Conservation (phyloP, 345 rosid genomes). For the Citrus hindsii region DNA sequence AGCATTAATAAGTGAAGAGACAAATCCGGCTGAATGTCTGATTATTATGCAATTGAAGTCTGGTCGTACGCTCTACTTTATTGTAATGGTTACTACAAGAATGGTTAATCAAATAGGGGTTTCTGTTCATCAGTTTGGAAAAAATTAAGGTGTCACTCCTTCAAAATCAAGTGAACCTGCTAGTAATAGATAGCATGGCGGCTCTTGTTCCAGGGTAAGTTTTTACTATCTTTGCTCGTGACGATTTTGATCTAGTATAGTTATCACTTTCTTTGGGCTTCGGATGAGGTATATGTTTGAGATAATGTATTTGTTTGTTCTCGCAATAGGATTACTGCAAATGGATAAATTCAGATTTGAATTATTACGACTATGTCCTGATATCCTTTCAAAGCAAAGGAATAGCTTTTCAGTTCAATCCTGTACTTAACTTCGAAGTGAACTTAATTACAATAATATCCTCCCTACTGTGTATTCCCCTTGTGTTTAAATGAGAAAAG, state of each 20-base stretch:
- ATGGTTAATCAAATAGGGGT: neutral
- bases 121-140: conserved; percentile 49
- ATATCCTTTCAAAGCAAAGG: neutral
- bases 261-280: neutral
- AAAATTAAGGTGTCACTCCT: conserved; percentile 72
- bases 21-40: neutral
- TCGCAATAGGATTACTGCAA: neutral
- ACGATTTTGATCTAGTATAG: neutral
- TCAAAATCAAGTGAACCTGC: conserved; percentile 70
- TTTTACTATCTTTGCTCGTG: neutral
- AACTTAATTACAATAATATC: neutral
- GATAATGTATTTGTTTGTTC: neutral
- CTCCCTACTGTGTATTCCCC: neutral
- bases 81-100: neutral
- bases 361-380: neutral
- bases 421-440: neutral
- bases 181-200: conserved; percentile 87
- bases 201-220: conserved; percentile 81
- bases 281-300: neutral
- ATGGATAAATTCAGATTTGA: neutral
- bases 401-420: neutral
- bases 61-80: neutral
- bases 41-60: neutral
- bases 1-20: neutral
- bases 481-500: neutral